Evolutionary conservation across 1,284 basidiomycete species (phyloP).

Genomic region (Gymnopus androsaceus): DNA sequence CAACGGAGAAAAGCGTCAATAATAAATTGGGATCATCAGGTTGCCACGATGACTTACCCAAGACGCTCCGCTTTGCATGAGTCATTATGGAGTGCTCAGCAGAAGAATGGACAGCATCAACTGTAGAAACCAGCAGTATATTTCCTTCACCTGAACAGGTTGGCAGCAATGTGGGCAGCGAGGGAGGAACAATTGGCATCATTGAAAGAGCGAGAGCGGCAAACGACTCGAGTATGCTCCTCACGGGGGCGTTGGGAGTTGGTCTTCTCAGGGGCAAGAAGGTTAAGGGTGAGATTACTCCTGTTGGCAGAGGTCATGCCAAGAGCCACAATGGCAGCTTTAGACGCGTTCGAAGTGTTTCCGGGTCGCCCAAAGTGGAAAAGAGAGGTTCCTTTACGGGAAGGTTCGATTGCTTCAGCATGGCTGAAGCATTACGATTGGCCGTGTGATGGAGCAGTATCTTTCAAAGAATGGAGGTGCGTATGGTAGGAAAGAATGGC

Average conservation of each 20-base stretch:
- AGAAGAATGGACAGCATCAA: no score
- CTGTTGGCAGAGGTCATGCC: background rate
- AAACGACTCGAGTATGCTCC: background rate
- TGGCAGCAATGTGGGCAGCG: background rate
- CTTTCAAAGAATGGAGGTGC: no score
- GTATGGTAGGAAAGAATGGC: no score
- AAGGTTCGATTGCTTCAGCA: background rate
- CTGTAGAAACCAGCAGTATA: no score
- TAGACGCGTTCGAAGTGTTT: background rate
- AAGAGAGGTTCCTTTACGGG: background rate
- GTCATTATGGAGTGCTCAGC: no score
- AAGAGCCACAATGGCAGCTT: background rate
- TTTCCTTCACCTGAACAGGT: no score
- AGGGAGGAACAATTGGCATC: background rate
- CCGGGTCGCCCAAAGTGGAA: background rate
- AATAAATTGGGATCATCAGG: no score
- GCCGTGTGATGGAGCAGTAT: no score
- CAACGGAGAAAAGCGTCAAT: no score
- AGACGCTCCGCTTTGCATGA: no score
- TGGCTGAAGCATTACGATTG: no score
- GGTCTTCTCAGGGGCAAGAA: background rate
- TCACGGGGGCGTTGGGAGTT: background rate
- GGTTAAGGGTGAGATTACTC: background rate
- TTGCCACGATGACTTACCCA: no score
- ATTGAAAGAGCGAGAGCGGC: conserved; percentile 3